Evolutionary conservation across 176 grass and related monocot genomes (phyloP).

Genomic region (Urochloa ruziziensis): DNA sequence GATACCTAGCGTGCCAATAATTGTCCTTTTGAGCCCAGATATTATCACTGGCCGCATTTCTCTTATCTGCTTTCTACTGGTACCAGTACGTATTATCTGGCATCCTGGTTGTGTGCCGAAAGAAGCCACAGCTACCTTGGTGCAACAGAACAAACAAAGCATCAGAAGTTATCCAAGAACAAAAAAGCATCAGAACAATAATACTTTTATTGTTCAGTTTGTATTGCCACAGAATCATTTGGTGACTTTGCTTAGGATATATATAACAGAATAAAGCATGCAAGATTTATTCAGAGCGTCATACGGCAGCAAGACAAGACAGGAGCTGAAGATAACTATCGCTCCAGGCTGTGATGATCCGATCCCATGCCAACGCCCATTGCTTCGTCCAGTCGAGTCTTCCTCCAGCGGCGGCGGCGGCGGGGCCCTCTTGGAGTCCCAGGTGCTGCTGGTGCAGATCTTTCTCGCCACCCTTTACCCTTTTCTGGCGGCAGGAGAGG

Average conservation of each 20-base stretch:
- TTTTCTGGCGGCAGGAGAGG: background rate
- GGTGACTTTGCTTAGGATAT: background rate
- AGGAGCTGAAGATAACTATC: background rate
- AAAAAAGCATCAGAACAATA: background rate
- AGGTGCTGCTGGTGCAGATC: conserved; percentile 30
- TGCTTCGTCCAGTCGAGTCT: background rate
- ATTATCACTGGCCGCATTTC: conserved; percentile 5
- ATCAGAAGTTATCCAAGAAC: background rate
- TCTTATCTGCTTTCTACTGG: background rate
- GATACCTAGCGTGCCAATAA: conserved; percentile 18
- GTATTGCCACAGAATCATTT: background rate
- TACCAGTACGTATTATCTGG: background rate
- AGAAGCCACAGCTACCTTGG: background rate
- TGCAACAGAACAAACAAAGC: background rate
- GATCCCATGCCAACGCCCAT: background rate
- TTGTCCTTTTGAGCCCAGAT: conserved; percentile 25
- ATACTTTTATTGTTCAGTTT: background rate
- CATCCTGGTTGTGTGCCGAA: background rate
- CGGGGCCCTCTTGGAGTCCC: background rate
- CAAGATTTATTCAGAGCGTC: background rate
- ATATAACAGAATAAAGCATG: too few relatives aligned
- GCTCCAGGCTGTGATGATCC: background rate
- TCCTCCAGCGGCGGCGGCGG: background rate
- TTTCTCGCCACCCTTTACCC: background rate
- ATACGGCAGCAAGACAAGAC: background rate